Base-by-base conservation (phyloP, 2,329 filamentous ascomycete genomes). In the Colletotrichum scovillei region DNA sequence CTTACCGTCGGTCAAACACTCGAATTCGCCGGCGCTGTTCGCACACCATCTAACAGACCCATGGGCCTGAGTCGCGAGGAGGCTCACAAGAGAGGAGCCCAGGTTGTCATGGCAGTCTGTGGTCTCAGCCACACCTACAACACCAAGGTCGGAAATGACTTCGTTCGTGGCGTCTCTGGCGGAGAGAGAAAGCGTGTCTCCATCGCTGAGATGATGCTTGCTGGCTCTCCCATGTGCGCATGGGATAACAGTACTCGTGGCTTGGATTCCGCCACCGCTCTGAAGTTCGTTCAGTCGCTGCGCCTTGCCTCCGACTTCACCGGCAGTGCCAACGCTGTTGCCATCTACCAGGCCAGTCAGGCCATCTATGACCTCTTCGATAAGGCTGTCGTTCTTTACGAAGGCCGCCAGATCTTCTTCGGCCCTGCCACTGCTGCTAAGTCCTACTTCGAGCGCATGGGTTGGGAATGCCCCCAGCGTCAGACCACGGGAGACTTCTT, bases 101-200 rank as follows among this genome's bases (percentile, higher is more conserved):
- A 90, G 57, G 91, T 93, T 0, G 89, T 93, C 74, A 92, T 93
- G 81, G 92, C 92, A 28, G 82, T 93, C 0, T 95, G 94, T 77
- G 92, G 92, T 76, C 90, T 95, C 35, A 90, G 89, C 46, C 92
- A 95, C 77, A 93, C 92, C 0, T 86, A 92, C 76, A 88, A 92
- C 73, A 95, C 93, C 7, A 93, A 92, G 77, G 92, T 95, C 14
- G 94, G 94, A 8, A 91, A 94, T 73, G 92, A 94, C 76, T 90
- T 93, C 56, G 87, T 95, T 12, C 90, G 92, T 1, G 94, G 94
- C 62, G 89, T 94, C 0, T 92, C 89, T 8, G 92, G 92, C 30
- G 92, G 92, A 49, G 92, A 94, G 80, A 86, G 92, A 69, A 95
- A 97, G 84, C 91, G 95, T 80, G 94, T 97, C 5, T 93, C 91